Conservation (phyloP, 805 yeast species). For the Teunomyces gatunensis region DNA sequence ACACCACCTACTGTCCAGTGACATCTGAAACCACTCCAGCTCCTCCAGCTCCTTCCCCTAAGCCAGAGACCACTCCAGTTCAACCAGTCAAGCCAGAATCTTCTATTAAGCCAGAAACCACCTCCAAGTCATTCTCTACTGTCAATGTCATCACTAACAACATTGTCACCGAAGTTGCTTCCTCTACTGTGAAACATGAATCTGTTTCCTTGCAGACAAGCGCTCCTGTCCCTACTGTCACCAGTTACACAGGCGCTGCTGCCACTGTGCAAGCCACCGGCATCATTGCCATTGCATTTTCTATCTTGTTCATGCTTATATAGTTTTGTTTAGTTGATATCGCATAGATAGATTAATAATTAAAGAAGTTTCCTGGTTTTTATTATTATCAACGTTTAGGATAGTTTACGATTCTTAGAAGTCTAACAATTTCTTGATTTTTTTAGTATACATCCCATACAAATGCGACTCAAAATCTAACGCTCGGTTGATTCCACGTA, state of each 20-base stretch:
- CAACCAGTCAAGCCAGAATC: neutral
- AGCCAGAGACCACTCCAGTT: conserved; percentile 10
- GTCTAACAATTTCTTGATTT: too few species aligned
- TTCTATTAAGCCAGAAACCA: conserved; percentile 1
- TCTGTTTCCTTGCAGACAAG: conserved; percentile 15
- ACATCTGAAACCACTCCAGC: conserved; percentile 12
- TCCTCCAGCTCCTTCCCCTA: conserved; percentile 8
- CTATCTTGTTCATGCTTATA: conserved; percentile 11
- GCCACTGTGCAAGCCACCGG: conserved; percentile 22
- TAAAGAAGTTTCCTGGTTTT: neutral
- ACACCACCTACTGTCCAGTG: conserved; percentile 25
- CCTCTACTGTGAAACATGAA: conserved; percentile 12
- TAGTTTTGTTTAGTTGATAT: neutral
- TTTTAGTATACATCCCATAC: neutral
- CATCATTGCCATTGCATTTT: conserved; percentile 16
- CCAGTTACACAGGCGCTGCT: conserved; percentile 31
- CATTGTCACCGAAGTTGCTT: conserved; percentile 34
- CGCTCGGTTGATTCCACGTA: neutral
- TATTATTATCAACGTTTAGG: neutral
- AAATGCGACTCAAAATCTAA: neutral
- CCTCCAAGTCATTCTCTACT: conserved; percentile 17
- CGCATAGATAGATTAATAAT: neutral
- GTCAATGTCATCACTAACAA: conserved; percentile 43
- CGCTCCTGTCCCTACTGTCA: conserved; percentile 9
- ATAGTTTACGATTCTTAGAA: neutral